A percentile compares a stretch with the other conserved stretches of the same genome.
phyloP scores from a whole-genome alignment of 345 rosid species.

The Moringa oleifera region DNA sequence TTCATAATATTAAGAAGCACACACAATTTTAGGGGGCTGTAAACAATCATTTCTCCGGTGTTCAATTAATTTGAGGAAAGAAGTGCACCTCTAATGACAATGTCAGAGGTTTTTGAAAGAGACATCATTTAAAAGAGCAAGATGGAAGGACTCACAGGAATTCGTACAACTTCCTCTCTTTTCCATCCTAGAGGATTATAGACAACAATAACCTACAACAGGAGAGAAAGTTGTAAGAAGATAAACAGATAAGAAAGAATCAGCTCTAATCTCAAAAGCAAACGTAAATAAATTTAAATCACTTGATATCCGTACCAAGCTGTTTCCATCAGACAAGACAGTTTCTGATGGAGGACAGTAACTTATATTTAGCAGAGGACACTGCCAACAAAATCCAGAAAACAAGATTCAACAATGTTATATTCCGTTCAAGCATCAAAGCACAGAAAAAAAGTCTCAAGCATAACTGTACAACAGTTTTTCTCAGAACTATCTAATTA shows the following conservation, averaged over 20 bases:
- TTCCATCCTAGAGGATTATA: conserved; percentile 92
- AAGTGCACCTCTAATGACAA: background rate
- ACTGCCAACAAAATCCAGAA: conserved; percentile 45
- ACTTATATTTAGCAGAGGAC: conserved; percentile 90
- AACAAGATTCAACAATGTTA: conserved; percentile 18
- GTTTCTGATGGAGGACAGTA: conserved; percentile 90
- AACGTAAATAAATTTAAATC: conserved; percentile 6
- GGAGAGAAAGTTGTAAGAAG: conserved; percentile 15
- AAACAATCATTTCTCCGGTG: no score
- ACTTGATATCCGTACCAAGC: conserved; percentile 49
- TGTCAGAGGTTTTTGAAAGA: conserved; percentile 2
- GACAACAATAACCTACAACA: conserved; percentile 56
- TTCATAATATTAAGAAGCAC: background rate
- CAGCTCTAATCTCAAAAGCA: conserved; percentile 13
- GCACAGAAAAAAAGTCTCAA: background rate
- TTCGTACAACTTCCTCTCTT: conserved; percentile 71
- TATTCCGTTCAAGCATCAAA: background rate
- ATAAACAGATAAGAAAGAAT: conserved; percentile 14
- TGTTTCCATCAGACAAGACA: conserved; percentile 48
- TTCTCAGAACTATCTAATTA: no score
- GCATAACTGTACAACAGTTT: background rate
- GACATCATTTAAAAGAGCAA: conserved; percentile 3
- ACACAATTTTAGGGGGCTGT: no score
- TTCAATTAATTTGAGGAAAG: no score
- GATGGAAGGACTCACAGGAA: conserved; percentile 55